These are phyloP conservation scores for Asclepias syriaca DNA, from an alignment of 257 asterid species.

Conservation along the genomic window DNA sequence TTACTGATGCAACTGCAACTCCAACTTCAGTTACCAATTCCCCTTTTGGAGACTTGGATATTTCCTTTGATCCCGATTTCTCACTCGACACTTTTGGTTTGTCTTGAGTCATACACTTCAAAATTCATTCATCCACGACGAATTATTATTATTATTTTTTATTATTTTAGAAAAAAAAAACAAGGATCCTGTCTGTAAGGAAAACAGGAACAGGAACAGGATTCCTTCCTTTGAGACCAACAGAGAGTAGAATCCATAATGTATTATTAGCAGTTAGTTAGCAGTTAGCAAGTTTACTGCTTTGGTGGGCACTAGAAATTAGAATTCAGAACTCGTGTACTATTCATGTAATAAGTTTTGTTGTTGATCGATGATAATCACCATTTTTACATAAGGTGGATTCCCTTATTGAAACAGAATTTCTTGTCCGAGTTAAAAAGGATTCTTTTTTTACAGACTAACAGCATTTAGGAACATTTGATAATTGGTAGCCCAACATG, in stretches of 20 bases:
- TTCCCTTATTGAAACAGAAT: too few species aligned
- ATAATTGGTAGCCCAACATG: neutral
- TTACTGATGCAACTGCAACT: constrained; percentile 45
- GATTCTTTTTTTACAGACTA: too few species aligned
- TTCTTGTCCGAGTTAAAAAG: too few species aligned
- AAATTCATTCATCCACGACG: neutral
- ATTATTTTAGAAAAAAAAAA: neutral
- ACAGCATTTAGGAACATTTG: too few species aligned
- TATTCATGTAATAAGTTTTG: neutral
- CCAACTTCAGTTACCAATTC: constrained; percentile 37
- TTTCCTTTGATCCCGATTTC: constrained; percentile 27
- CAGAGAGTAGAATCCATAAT: neutral
- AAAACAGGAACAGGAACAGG: too few species aligned
- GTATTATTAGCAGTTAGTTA: neutral
- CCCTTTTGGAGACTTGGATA: constrained; percentile 33
- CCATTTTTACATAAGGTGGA: constrained; percentile 8
- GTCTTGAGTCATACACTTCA: constrained; percentile 1
- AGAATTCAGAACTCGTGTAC: neutral
- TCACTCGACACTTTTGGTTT: constrained; percentile 30
- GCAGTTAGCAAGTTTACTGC: neutral
- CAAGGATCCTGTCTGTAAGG: neutral
- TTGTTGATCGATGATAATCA: neutral
- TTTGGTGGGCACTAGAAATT: neutral
- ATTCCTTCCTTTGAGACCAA: neutral
- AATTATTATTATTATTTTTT: too few species aligned